Conservation (phyloP, 306 rosid genomes). For the Senna tora region DNA sequence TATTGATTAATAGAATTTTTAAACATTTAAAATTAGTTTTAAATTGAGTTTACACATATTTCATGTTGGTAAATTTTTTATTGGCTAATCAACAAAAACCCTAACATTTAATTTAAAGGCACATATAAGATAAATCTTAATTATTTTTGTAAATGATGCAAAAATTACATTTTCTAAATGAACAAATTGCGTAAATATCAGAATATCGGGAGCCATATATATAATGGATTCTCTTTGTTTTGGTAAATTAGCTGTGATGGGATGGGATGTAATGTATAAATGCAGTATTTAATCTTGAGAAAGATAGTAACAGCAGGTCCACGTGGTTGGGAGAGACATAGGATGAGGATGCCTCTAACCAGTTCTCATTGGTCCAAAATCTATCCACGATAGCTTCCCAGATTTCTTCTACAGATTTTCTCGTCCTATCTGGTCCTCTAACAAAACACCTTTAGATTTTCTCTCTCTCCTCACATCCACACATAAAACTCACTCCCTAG, state of each 20-base stretch:
- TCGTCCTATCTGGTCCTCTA: constrained; percentile 69
- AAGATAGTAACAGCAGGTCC: constrained; percentile 42
- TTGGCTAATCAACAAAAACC: too few species aligned
- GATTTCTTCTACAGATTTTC: constrained; percentile 72
- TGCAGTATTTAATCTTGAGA: background rate
- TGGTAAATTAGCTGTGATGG: constrained; percentile 17
- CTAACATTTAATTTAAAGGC: too few species aligned
- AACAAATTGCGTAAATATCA: too few species aligned
- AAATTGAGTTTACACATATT: too few species aligned
- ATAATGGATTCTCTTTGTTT: too few species aligned
- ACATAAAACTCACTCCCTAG: constrained; percentile 41
- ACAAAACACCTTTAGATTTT: constrained; percentile 46
- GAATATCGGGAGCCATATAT: too few species aligned
- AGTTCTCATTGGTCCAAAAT: constrained; percentile 80
- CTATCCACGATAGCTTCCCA: constrained; percentile 64
- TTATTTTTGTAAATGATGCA: too few species aligned
- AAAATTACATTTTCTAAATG: too few species aligned
- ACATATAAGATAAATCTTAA: too few species aligned
- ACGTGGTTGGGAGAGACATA: constrained; percentile 63
- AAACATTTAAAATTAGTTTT: too few species aligned
- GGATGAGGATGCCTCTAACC: constrained; percentile 52
- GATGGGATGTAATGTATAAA: background rate
- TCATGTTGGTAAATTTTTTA: too few species aligned
- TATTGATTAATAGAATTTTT: too few species aligned
- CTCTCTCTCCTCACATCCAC: constrained; percentile 28